phyloP scores from a whole-genome alignment of 1,139 yeast species.

The Blastobotrys elegans region DNA sequence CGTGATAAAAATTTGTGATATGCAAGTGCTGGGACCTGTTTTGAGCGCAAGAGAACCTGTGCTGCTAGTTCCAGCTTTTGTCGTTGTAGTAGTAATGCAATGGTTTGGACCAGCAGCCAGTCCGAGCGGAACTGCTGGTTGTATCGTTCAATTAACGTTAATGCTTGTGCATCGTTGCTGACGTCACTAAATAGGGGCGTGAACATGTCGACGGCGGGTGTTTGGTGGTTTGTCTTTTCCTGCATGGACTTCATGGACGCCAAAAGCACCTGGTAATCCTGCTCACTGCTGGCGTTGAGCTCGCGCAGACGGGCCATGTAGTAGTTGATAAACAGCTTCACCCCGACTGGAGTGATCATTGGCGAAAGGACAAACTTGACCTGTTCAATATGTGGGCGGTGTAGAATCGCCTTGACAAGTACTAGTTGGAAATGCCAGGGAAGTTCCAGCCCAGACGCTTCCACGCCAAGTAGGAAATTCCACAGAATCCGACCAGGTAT shows the following conservation, averaged over 20 bases:
- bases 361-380: conserved; percentile 25
- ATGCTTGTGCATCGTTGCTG: conserved; percentile 11
- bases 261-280: neutral
- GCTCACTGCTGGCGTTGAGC: neutral
- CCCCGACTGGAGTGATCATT: conserved; percentile 11
- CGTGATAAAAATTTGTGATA: conserved; percentile 16
- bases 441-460: conserved; percentile 4
- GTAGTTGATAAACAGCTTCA: conserved; percentile 13
- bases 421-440: conserved; percentile 5
- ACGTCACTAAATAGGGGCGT: neutral
- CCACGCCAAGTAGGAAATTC: conserved; percentile 23
- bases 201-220: neutral
- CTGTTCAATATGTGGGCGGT: conserved; percentile 25
- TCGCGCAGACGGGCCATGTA: conserved; percentile 13
- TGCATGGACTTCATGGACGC: neutral
- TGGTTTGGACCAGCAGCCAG: neutral
- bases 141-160: conserved; percentile 3
- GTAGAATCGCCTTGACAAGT: conserved; percentile 11
- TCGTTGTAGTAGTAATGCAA: conserved; percentile 3
- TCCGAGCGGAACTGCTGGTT: neutral
- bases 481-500: conserved; percentile 20
- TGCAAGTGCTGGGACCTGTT: neutral
- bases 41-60: neutral
- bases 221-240: neutral
- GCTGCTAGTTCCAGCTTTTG: neutral